These are phyloP conservation scores for Wakefieldia striispora DNA, from an alignment of 768 basidiomycete genomes.

Conservation along the genomic window DNA sequence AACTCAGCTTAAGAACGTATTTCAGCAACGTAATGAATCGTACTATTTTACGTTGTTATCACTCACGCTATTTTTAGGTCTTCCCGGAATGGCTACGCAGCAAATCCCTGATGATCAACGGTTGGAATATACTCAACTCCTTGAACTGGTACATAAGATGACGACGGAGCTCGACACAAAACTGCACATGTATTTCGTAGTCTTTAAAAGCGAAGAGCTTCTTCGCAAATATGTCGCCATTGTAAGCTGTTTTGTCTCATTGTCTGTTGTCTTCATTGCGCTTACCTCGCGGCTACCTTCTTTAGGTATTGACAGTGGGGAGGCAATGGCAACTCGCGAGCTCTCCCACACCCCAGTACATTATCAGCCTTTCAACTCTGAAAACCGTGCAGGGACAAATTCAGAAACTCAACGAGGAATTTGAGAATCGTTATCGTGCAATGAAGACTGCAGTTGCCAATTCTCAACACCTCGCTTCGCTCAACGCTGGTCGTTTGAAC, in stretches of 20 bases:
- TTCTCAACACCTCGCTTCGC: constrained; percentile 3
- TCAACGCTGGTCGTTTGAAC: constrained; percentile 2
- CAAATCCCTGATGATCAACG: constrained; percentile 54
- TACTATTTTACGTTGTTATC: constrained; percentile 6
- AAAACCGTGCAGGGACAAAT: constrained; percentile 46
- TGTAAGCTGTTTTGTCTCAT: constrained; percentile 40
- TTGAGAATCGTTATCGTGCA: constrained; percentile 30
- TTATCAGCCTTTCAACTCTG: constrained; percentile 37
- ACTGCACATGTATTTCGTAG: constrained; percentile 44
- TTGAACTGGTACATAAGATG: constrained; percentile 49
- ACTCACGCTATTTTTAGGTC: constrained; percentile 22
- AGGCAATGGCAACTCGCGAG: constrained; percentile 32
- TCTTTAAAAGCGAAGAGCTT: constrained; percentile 46
- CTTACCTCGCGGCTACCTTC: constrained; percentile 7
- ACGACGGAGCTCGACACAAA: constrained; percentile 49
- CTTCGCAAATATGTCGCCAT: constrained; percentile 53
- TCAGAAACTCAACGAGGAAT: constrained; percentile 40
- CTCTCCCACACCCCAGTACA: constrained; percentile 28
- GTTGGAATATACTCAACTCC: constrained; percentile 46
- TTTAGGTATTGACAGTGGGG: constrained; percentile 43
- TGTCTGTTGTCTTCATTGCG: constrained; percentile 6
- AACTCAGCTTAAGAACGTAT: constrained; percentile 33
- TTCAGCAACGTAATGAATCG: constrained; percentile 30
- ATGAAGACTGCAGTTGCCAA: constrained; percentile 17
- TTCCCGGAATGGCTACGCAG: constrained; percentile 32